Conservation (phyloP, 306 rosid species). For the Citrullus mucosospermus region DNA sequence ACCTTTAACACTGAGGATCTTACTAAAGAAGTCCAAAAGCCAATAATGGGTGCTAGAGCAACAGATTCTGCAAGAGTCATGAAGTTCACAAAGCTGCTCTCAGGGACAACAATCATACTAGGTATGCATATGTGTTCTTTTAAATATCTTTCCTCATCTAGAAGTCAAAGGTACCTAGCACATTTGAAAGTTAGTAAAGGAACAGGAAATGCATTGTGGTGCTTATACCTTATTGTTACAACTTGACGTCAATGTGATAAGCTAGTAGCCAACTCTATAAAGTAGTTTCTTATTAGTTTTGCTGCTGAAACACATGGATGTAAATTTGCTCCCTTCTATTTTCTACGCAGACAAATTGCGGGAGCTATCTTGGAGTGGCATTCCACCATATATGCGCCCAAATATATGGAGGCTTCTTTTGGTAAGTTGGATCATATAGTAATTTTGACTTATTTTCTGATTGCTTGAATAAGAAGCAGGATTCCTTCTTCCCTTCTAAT, state of each 20-base stretch:
- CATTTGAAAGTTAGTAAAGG: not conserved
- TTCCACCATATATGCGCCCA: conserved; percentile 94
- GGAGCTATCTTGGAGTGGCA: conserved; percentile 92
- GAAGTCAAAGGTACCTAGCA: not conserved
- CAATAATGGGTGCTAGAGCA: conserved; percentile 66
- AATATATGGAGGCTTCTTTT: conserved; percentile 86
- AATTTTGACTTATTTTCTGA: not conserved
- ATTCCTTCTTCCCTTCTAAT: not conserved
- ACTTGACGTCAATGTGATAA: not conserved
- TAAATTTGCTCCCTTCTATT: not conserved
- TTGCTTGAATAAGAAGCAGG: not conserved
- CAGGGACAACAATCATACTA: conserved; percentile 58
- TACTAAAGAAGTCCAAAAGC: conserved; percentile 39
- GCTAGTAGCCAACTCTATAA: not conserved
- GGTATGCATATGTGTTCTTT: conserved; percentile 32
- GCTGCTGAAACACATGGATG: not conserved
- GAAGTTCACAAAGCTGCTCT: conserved; percentile 75
- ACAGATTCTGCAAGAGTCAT: conserved; percentile 80
- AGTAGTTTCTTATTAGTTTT: not conserved
- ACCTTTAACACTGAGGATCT: conserved; percentile 23
- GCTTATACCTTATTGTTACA: not conserved
- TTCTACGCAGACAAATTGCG: conserved; percentile 59
- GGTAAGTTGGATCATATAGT: conserved; percentile 37
- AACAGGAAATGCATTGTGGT: not conserved
- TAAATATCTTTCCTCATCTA: not conserved